Base-by-base conservation (phyloP, 2,329 filamentous ascomycete genomes). In the Botrytis paeoniae region DNA sequence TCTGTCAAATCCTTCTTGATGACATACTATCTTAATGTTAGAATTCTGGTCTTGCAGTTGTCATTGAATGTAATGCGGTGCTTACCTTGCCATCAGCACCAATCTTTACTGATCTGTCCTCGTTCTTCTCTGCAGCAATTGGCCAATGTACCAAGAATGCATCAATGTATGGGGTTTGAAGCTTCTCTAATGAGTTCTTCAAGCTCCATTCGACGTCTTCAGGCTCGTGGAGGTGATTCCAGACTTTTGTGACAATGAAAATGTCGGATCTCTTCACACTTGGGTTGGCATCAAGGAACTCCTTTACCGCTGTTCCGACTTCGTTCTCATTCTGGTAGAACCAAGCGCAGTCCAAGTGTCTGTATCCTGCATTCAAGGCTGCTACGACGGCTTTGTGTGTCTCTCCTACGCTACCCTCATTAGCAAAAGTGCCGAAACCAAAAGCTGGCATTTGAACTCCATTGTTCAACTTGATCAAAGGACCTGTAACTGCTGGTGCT, bases 81-180 rank as follows among this genome's bases (percentile, higher is more conserved):
- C 61, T 59, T 80, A 86, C 84, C 82, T 87, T 87, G 72, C 85
- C 85, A 81, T 88, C 84, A 62, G 83, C 78, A 59, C 85, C 85
- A 74, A 87, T 80, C 70, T 84, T 83, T 59, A 82, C 77, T 80
- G 88, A 90, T 80, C 93, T 81, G 80, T 95, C 90, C 29, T 88
- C 84, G 64, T 89, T 89, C 82, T 89, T 93, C 93, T 95, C 89
- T 93, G 89, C 73, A 89, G 89, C 72, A 93, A 85, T 85, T 7
- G 93, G 92, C 93, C 93, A 96, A 84, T 97, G 93, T 84, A 97
- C 88, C 45, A 97, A 86, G 80, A 89, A 93, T 71, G 95, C 85
- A 81, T 97, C 93, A 14, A 97, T 87, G 81, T 96, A 95, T 76
- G 94, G 91, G 66, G 95, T 84, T 4, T 92, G 91, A 35, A 97